Base-by-base conservation (phyloP, 768 basidiomycete genomes). In the Thelephora ganbajun region DNA sequence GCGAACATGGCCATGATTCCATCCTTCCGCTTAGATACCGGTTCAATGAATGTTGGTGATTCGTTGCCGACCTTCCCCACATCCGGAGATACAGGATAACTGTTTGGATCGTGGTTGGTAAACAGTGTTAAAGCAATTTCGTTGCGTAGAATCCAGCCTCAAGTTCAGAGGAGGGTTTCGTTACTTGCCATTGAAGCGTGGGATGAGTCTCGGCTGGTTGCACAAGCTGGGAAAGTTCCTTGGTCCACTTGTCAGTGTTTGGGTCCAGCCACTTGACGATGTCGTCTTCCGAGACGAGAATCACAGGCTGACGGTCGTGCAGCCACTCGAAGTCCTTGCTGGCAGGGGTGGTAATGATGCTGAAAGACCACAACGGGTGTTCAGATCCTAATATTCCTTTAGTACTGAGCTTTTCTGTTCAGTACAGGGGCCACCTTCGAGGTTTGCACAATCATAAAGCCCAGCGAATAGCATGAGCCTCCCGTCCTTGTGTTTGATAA, bases 1-100 rank as follows among this genome's bases (percentile, higher is more conserved):
- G 76, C 70, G 52, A 91, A 90, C 75, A 89, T 77, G 7, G 83
- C 80, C 57, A 80, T 70, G 46, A 90, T 94, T 6, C 92, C 90
- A 55, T 93, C 92, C 56, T 83, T 83, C 18, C 92, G 76, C 42
- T 73, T 68, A 7, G 78, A 66, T 16, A 96, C 64, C 0, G 93
- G 91, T 55, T 88, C 71, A 46, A 96, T 79, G 60, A 86, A 96
- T 0, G 79, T 73, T 0, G 84, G 64, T 1, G 85, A 90, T 57
- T 98, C 84, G 6, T 68, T 78, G 6, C 89, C 88, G 3, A 97
- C 84, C 63, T 84, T 93, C 0, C 92, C 93, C 0, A 96, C 80
- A 67, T 96, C 93, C 53, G 76, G 77, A 0, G 88, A 88, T 0
- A 96, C 93, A 49, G 76, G 77, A 58, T 93, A 96, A 57, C 91